Percentiles rank a stretch among this genome's conserved stretches.
phyloP scores from a whole-genome alignment of 345 rosid genomes.

The Heritiera fomes region DNA sequence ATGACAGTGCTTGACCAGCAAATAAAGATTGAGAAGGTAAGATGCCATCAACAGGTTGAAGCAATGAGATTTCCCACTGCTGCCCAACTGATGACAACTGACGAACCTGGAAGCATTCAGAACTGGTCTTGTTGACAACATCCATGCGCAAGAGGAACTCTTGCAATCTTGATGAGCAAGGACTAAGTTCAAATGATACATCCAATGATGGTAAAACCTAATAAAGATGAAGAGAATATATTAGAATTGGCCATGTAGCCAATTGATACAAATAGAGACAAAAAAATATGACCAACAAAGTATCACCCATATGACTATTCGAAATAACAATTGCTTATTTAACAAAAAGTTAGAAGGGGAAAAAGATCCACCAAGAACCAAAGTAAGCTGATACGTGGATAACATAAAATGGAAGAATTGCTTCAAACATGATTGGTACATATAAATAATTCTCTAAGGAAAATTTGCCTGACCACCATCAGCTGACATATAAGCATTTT shows the following conservation, averaged over 20 bases:
- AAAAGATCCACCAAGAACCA: slow-evolving; percentile 2
- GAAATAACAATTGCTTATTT: neutral
- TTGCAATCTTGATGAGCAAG: slow-evolving; percentile 74
- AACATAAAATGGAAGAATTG: neutral
- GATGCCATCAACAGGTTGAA: slow-evolving; percentile 64
- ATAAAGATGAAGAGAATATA: slow-evolving; percentile 13
- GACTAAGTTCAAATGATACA: slow-evolving; percentile 71
- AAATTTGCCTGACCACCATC: neutral
- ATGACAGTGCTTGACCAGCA: slow-evolving; percentile 84
- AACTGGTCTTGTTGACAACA: slow-evolving; percentile 69
- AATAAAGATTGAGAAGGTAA: slow-evolving; percentile 60
- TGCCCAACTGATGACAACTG: slow-evolving; percentile 80
- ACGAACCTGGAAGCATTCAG: slow-evolving; percentile 69
- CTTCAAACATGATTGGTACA: slow-evolving; percentile 1
- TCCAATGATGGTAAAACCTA: slow-evolving; percentile 86
- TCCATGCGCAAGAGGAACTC: slow-evolving; percentile 87
- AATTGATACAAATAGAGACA: neutral
- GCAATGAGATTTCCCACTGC: slow-evolving; percentile 82
- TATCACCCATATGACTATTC: slow-evolving; percentile 6
- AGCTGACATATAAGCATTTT: neutral
- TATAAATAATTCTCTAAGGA: neutral
- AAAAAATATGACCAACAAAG: neutral
- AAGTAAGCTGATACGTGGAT: neutral
- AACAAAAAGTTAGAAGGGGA: neutral
- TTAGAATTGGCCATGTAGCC: slow-evolving; percentile 1